phyloP scores from a whole-genome alignment of 225 moss, liverwort and hornwort genomes.

The Straminergon stramineum region DNA sequence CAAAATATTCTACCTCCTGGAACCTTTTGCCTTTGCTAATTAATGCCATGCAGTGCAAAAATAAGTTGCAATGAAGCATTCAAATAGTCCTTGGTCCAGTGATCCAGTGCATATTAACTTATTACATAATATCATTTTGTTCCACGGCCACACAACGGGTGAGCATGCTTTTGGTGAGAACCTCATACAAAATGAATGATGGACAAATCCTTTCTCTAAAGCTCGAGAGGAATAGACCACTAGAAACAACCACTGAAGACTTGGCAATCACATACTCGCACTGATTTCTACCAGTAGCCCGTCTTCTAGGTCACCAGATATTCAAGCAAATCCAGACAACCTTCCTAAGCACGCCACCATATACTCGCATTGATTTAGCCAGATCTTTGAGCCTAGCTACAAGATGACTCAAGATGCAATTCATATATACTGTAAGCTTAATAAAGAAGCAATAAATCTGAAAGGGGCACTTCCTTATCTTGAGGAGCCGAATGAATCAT shows the following conservation, averaged over 20 bases:
- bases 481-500: neutral
- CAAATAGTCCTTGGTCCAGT: neutral
- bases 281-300: neutral
- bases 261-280: neutral
- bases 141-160: neutral
- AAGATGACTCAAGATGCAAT: neutral
- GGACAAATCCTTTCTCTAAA: neutral
- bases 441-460: neutral
- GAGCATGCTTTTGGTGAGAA: neutral
- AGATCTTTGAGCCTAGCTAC: neutral
- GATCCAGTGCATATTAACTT: neutral
- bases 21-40: neutral
- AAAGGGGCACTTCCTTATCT: neutral
- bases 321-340: neutral
- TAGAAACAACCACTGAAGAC: neutral
- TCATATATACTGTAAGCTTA: neutral
- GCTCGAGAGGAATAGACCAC: neutral
- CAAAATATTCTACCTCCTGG: neutral
- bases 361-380: neutral
- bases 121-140: neutral
- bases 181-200: neutral
- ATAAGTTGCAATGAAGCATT: neutral
- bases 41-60: neutral
- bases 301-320: neutral
- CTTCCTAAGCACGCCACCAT: neutral